Evolutionary conservation across 108 stramenopile genomes (phyloP), one percentile per base, ranked within the genome.

Genomic region (Cyclotella atomus): DNA sequence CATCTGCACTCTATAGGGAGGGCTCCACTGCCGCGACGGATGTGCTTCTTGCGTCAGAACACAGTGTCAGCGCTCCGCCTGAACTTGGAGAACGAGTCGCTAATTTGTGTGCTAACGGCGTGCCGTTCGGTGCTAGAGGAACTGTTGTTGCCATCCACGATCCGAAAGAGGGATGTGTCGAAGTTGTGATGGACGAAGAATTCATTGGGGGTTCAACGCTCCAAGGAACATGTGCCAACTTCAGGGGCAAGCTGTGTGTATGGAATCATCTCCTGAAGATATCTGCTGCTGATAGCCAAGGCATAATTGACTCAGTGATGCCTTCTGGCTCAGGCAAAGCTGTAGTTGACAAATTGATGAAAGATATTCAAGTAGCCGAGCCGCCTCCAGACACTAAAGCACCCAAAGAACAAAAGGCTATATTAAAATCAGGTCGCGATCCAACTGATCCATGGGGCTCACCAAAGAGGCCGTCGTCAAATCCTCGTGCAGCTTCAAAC

Each of bases 141-240:
- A 97, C 97, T 33, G 97, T 99, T 53, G 94, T 99, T 68, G 95
- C 89, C 0, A 88, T 95, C 65, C 98, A 99, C 75, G 87, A 95
- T 66, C 81, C 89, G 32, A 56, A 77, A 38, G 79, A 83, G 36
- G 95, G 91, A 21, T 98, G 96, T 75, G 99, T 99, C 33, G 99
- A 99, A 64, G 96, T 99, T 43, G 94, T 99, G 25, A 95, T 98
- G 85, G 99, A 99, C 80, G 95, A 97, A 71, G 97, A 98, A 76
- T 99, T 99, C 66, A 89, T 98, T 41, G 99, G 98, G 49, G 98
- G 98, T 0, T 88, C 88, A 27, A 87, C 83, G 19, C 73, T 99
- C 8, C 96, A 98, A 52, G 97, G 99, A 24, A 70, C 88, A 20
- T 99, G 99, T 84, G 92, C 89, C 25, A 95, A 95, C 70, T 97